Evolutionary conservation across 805 yeast species (phyloP).

Genomic region (Blastobotrys mokoenaii): DNA sequence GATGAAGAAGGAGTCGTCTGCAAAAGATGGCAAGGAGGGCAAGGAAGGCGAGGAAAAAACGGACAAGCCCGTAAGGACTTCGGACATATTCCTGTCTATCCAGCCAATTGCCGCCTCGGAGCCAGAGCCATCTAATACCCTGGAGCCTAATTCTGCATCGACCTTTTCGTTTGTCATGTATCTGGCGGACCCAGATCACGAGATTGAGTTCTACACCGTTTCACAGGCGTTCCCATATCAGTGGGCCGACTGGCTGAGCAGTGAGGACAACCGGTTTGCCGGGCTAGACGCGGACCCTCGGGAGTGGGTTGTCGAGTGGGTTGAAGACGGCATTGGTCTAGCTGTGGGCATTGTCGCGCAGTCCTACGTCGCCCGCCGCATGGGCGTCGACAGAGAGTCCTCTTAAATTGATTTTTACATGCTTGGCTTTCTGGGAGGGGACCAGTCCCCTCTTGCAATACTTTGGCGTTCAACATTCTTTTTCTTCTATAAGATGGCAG

Average conservation of each 20-base stretch:
- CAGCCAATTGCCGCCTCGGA: slow-evolving; percentile 42
- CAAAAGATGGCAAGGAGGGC: slow-evolving; percentile 19
- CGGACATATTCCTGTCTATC: slow-evolving; percentile 64
- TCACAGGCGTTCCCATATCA: slow-evolving; percentile 85
- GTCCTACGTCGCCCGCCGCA: slow-evolving; percentile 80
- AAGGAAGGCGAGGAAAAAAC: slow-evolving; percentile 8
- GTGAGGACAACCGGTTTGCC: slow-evolving; percentile 24
- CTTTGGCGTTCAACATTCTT: too few relatives aligned
- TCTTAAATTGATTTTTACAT: too few relatives aligned
- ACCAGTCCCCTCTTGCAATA: background rate
- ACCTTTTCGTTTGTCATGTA: slow-evolving; percentile 69
- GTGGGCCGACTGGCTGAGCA: slow-evolving; percentile 92
- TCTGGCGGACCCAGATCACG: slow-evolving; percentile 71
- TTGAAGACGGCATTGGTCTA: slow-evolving; percentile 67
- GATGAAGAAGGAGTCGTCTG: slow-evolving; percentile 33
- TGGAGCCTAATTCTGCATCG: slow-evolving; percentile 31
- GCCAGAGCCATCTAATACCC: slow-evolving; percentile 4
- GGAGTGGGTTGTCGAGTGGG: slow-evolving; percentile 76
- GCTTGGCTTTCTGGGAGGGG: too few relatives aligned
- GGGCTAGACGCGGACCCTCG: slow-evolving; percentile 60
- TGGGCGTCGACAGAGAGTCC: slow-evolving; percentile 43
- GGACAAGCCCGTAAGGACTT: slow-evolving; percentile 28
- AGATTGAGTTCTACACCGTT: slow-evolving; percentile 60
- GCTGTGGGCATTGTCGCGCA: slow-evolving; percentile 85
- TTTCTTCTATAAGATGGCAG: too few relatives aligned